Conservation (phyloP, 179 eudicot genomes). For the Camellia oleifera region DNA sequence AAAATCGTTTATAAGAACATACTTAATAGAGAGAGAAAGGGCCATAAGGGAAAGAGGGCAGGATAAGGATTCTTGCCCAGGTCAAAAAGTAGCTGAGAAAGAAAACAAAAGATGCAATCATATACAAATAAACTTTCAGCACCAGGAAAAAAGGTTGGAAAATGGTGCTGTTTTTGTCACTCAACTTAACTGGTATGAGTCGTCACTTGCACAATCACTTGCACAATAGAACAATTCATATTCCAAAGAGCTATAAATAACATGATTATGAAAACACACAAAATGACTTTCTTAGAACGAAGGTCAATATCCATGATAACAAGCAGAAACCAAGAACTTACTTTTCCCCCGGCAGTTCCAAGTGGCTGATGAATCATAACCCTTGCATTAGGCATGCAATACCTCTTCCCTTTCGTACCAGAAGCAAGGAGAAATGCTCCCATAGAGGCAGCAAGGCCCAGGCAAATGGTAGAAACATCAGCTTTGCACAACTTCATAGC, state of each 20-base stretch:
- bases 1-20: neutral
- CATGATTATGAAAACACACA: constrained; percentile 6
- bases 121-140: neutral
- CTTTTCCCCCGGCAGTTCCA: constrained; percentile 66
- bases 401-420: constrained; percentile 92
- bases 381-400: constrained; percentile 91
- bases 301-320: neutral
- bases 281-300: neutral
- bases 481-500: constrained; percentile 96
- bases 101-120: neutral
- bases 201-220: neutral
- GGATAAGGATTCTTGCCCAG: neutral
- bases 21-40: neutral
- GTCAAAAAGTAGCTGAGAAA: neutral
- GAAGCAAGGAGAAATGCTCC: constrained; percentile 94
- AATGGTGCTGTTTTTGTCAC: neutral
- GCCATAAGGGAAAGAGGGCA: neutral
- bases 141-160: neutral
- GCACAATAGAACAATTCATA: neutral
- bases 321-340: constrained; percentile 26
- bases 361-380: constrained; percentile 90
- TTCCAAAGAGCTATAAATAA: neutral
- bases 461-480: constrained; percentile 85
- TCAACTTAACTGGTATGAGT: neutral
- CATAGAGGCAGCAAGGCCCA: constrained; percentile 97